Evolutionary conservation across 768 basidiomycete genomes (phyloP), one percentile per base, ranked within the genome.

Genomic region (Pleurotus salmoneostramineus): DNA sequence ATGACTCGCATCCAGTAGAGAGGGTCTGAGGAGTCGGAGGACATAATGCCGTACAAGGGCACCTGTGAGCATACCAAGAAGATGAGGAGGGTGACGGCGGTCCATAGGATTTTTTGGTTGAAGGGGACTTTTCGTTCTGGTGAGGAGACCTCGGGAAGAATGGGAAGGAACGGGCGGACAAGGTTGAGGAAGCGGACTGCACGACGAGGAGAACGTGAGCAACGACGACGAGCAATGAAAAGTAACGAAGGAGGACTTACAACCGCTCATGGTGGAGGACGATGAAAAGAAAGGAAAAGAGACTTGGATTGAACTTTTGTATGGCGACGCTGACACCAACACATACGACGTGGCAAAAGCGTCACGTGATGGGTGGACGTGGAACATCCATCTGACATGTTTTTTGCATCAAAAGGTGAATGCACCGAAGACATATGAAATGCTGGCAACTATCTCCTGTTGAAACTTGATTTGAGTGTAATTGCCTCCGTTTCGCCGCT

Each of bases 1-100:
- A 99, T 98, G 77, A 96, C 96, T 75, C 96, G 92, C 90, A 98
- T 95, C 97, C 96, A 98, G 79, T 97, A 98, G 44, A 99, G 86
- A 11, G 97, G 97, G 77, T 99, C 96, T 56, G 94, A 94, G 64
- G 95, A 97, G 82, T 99, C 96, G 59, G 95, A 97, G 32, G 94
- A 97, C 88, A 98, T 96, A 85, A 99, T 98, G 62, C 97, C 97
- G 74, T 98, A 99, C 48, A 99, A 83, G 5, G 97, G 97, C 34
- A 98, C 96, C 77, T 98, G 97, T 31, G 95, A 98, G 82, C 96
- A 98, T 62, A 98, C 96, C 69, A 99, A 77, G 91, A 98, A 98
- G 74, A 99, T 98, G 75, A 98, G 89, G 68, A 99, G 93, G 2
- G 96, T 98, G 33, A 98, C 94, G 57, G 96, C 94, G 6, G 96